Evolutionary conservation across 495 filamentous ascomycete genomes (phyloP).

Genomic region (Niebla homalea): DNA sequence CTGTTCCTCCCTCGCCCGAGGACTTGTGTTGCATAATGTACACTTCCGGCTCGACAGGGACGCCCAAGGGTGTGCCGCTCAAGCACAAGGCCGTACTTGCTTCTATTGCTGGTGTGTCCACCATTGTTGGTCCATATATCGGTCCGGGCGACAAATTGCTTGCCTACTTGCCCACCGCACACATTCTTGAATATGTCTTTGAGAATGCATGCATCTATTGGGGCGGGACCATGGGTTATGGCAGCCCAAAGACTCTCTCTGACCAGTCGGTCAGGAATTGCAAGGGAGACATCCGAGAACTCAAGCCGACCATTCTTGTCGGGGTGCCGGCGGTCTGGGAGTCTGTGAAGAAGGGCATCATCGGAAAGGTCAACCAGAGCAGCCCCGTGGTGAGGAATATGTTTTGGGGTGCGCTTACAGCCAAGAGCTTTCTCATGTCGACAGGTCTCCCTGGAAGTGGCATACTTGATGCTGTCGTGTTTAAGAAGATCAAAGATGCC

Average conservation of each 20-base stretch:
- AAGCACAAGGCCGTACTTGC: slow-evolving; percentile 84
- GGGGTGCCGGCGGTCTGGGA: slow-evolving; percentile 97
- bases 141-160: slow-evolving; percentile 76
- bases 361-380: slow-evolving; percentile 68
- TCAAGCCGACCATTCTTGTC: slow-evolving; percentile 80
- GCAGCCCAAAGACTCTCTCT: slow-evolving; percentile 84
- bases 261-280: slow-evolving; percentile 84
- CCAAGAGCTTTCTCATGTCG: slow-evolving; percentile 68
- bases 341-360: slow-evolving; percentile 93
- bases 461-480: slow-evolving; percentile 63
- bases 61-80: slow-evolving; percentile 88
- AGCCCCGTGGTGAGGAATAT: slow-evolving; percentile 61
- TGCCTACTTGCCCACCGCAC: slow-evolving; percentile 85
- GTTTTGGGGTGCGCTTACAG: slow-evolving; percentile 83
- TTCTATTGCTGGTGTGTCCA: slow-evolving; percentile 76
- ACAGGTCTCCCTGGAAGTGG: slow-evolving; percentile 48
- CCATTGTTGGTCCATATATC: slow-evolving; percentile 72
- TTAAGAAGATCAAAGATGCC: slow-evolving; percentile 85
- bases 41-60: slow-evolving; percentile 93
- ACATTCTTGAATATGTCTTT: slow-evolving; percentile 96
- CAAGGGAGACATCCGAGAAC: slow-evolving; percentile 89
- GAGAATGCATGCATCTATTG: slow-evolving; percentile 86
- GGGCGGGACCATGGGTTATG: slow-evolving; percentile 96
- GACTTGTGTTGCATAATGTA: slow-evolving; percentile 99
- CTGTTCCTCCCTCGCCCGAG: slow-evolving; percentile 65